Evolutionary conservation across 2,329 filamentous ascomycete genomes (phyloP), one percentile per base, ranked within the genome.

Genomic region (Cladosporium halotolerans): DNA sequence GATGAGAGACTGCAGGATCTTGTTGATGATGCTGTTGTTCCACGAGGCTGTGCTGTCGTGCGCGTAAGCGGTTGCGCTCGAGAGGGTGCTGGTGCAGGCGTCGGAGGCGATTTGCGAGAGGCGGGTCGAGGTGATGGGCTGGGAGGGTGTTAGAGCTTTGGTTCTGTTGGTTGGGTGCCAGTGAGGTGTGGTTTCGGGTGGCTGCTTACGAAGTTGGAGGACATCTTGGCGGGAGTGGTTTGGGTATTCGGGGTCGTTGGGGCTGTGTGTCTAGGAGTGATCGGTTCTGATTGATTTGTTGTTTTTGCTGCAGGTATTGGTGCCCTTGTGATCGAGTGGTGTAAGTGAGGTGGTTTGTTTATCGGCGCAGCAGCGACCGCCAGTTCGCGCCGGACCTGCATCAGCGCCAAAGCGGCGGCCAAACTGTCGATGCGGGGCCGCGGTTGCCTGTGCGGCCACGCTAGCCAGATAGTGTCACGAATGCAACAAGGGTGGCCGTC

Each of bases 21-120:
- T 81, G 76, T 86, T 88, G 72, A 97, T 96, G 72, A 99, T 97
- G 60, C 79, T 77, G 33, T 86, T 86, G 77, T 97, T 97, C 92
- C 92, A 97, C 63, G 83, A 76, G 68, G 86, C 83, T 34, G 92
- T 95, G 68, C 86, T 85, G 53, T 83, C 73, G 73, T 97, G 93
- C 60, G 95, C 87, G 76, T 99, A 99, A 73, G 80, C 84, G 57
- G 89, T 83, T 56, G 84, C 83, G 58, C 74, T 79, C 58, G 83
- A 82, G 64, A 97, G 81, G 55, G 89, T 86, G 62, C 79, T 79
- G 67, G 88, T 83, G 78, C 91, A 96, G 62, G 89, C 91, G 77
- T 92, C 86, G 68, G 82, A 84, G 63, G 88, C 85, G 69, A 96
- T 92, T 76, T 93, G 88, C 75, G 86, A 87, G 61, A 96, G 81